phyloP scores from a whole-genome alignment of 805 yeast genomes.

The Sungouiozyma ichnusensis region DNA sequence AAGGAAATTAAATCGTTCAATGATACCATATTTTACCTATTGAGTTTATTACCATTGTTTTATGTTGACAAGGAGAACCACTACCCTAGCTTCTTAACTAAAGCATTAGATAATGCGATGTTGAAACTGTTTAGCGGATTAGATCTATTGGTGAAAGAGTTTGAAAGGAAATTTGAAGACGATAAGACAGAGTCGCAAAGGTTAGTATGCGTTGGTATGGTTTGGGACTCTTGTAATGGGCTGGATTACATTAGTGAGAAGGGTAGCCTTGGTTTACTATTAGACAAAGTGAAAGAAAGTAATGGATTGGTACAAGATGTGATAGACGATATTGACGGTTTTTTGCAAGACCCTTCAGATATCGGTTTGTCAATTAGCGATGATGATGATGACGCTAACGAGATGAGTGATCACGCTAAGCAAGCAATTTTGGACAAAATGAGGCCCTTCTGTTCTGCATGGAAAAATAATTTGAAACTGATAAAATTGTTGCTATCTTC shows the following conservation, averaged over 20 bases:
- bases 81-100: constrained; percentile 16
- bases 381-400: constrained; percentile 25
- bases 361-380: constrained; percentile 21
- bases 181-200: constrained; percentile 32
- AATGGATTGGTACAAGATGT: constrained; percentile 47
- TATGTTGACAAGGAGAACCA: constrained; percentile 10
- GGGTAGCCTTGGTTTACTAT: constrained; percentile 48
- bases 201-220: constrained; percentile 49
- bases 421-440: constrained; percentile 16
- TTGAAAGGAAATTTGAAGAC: constrained; percentile 10
- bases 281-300: constrained; percentile 30
- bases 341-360: constrained; percentile 52
- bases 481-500: constrained; percentile 50
- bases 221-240: constrained; percentile 60
- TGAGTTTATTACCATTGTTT: constrained; percentile 23
- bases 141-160: constrained; percentile 13
- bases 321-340: constrained; percentile 54
- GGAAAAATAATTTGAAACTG: constrained; percentile 38
- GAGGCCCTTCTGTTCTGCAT: constrained; percentile 33
- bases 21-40: constrained; percentile 18
- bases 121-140: constrained; percentile 18
- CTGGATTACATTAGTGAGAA: constrained; percentile 32
- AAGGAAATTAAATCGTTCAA: constrained; percentile 23
- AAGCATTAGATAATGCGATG: constrained; percentile 13
- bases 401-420: constrained; percentile 19